Evolutionary conservation across 73 alveolate species (phyloP).

Genomic region (Paramecium primaurelia): DNA sequence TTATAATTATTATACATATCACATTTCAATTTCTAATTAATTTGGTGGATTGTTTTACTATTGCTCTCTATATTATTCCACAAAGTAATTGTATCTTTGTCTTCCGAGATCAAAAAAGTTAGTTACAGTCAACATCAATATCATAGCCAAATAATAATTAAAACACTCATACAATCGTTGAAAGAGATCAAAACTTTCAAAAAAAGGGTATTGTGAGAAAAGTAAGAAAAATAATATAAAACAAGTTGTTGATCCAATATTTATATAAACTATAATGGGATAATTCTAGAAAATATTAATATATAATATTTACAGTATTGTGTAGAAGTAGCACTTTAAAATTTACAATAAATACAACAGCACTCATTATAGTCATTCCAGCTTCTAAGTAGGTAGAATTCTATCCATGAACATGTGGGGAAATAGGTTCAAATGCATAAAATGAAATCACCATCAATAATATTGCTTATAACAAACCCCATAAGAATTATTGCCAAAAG

Average conservation of each 20-base stretch:
- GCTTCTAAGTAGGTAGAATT: constrained; percentile 4
- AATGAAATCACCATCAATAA: not conserved
- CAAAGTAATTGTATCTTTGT: not conserved
- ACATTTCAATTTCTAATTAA: constrained; percentile 11
- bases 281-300: not conserved
- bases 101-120: constrained; percentile 22
- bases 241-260: not conserved
- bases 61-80: not conserved
- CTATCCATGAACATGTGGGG: not conserved
- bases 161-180: not conserved
- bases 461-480: not conserved
- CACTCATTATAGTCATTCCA: constrained; percentile 39
- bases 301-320: constrained; percentile 21
- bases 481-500: constrained; percentile 13
- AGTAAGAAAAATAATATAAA: not conserved
- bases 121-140: not conserved
- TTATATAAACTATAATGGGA: not conserved
- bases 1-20: not conserved
- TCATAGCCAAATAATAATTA: not conserved
- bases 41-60: not conserved
- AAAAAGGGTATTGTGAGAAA: constrained; percentile 11
- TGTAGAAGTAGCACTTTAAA: not conserved
- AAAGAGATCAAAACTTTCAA: constrained; percentile 28
- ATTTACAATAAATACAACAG: not conserved
- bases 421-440: constrained; percentile 20